These are phyloP conservation scores for Francoa sonchifolia DNA, from an alignment of 441 rosid species.

Conservation along the genomic window DNA sequence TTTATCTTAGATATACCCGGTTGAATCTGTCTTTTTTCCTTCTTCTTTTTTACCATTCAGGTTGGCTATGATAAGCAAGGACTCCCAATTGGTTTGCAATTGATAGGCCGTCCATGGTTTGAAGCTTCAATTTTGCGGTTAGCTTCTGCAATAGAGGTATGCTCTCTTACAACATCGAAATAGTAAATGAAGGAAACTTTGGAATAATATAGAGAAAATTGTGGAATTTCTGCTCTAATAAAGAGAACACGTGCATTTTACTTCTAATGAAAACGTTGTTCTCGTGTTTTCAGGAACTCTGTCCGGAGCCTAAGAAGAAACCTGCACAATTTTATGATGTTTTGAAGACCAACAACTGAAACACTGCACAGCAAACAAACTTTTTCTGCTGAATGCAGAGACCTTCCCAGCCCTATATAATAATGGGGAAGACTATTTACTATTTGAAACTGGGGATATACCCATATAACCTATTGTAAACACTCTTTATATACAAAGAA, in stretches of 20 bases:
- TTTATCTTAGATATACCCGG: neutral
- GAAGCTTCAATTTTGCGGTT: conserved; percentile 64
- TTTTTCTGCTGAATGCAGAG: too few relatives aligned
- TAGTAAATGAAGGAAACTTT: neutral
- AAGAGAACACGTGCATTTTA: too few relatives aligned
- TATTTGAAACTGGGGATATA: too few relatives aligned
- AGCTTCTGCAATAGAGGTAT: conserved; percentile 69
- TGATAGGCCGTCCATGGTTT: conserved; percentile 73
- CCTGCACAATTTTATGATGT: conserved; percentile 50
- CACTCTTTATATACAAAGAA: too few relatives aligned
- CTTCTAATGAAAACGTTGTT: neutral
- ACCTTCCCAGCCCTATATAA: too few relatives aligned
- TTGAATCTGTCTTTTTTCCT: conserved; percentile 1
- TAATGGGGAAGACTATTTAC: too few relatives aligned
- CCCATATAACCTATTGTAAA: too few relatives aligned
- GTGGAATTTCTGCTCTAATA: neutral
- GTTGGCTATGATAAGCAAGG: conserved; percentile 81
- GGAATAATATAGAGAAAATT: neutral
- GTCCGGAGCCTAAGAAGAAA: conserved; percentile 35
- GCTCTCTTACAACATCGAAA: neutral
- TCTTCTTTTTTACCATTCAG: conserved; percentile 21
- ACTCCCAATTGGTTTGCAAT: conserved; percentile 74
- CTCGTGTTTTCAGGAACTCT: conserved; percentile 40
- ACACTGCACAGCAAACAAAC: too few relatives aligned
- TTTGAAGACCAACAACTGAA: conserved; percentile 29